Percentiles rank a stretch among this genome's conserved stretches.
Evolutionary conservation across 2,329 filamentous ascomycete genomes (phyloP).

Genomic region (Neocatenulostroma microsporum): DNA sequence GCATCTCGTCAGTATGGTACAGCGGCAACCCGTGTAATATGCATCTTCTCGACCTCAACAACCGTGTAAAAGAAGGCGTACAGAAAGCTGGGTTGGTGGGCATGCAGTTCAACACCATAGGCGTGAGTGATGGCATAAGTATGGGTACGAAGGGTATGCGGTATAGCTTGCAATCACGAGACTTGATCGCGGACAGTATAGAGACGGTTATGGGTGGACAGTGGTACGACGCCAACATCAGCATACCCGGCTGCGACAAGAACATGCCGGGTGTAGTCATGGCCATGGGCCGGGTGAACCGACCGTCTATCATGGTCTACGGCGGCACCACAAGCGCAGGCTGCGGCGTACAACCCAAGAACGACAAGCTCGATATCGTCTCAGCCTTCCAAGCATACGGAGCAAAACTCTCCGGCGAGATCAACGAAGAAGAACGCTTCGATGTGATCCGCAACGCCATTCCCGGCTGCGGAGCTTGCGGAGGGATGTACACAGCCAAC

Average conservation of each 20-base stretch:
- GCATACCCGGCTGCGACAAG: conserved; percentile 96
- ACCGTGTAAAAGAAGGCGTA: conserved; percentile 65
- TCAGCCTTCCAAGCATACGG: conserved; percentile 98
- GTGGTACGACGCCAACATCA: conserved; percentile 98
- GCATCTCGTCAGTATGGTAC: conserved; percentile 97
- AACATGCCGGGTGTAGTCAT: conserved; percentile 77
- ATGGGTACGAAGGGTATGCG: conserved; percentile 99
- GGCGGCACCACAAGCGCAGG: conserved; percentile 90
- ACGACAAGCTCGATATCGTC: conserved; percentile 60
- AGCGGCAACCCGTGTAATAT: conserved; percentile 98
- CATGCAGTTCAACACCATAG: conserved; percentile 98
- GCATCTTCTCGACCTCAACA: conserved; percentile 87
- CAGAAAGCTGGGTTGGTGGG: conserved; percentile 69
- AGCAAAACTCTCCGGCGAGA: conserved; percentile 85
- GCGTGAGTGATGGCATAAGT: conserved; percentile 93
- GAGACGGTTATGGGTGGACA: conserved; percentile 99
- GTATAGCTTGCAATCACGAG: conserved; percentile 71
- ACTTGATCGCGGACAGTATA: conserved; percentile 95
- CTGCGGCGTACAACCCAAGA: conserved; percentile 66
- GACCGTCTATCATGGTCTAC: conserved; percentile 95
- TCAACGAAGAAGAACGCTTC: conserved; percentile 82
- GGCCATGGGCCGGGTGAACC: conserved; percentile 90
- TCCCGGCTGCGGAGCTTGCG: conserved; percentile 73
- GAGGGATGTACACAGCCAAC: conserved; percentile 62
- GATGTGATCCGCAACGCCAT: conserved; percentile 93